Evolutionary conservation across 2,329 filamentous ascomycete genomes (phyloP).

Genomic region (Talaromyces sp.): DNA sequence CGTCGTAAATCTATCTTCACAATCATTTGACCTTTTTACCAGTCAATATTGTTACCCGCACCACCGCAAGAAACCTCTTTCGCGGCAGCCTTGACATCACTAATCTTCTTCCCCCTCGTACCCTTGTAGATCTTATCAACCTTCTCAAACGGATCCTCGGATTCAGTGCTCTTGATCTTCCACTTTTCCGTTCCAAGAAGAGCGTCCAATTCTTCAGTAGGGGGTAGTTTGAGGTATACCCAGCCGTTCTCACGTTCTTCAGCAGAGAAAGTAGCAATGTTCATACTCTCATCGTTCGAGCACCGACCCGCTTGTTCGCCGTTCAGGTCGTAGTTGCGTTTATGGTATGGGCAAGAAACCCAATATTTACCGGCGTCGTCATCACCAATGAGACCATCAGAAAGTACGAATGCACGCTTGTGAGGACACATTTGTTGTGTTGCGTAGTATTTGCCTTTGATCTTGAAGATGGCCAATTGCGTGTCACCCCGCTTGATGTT

Average conservation of each 20-base stretch:
- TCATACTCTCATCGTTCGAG: slow-evolving; percentile 69
- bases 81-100: slow-evolving; percentile 22
- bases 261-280: slow-evolving; percentile 76
- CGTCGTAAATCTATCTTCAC: background rate
- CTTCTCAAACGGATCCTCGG: slow-evolving; percentile 52
- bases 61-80: slow-evolving; percentile 17
- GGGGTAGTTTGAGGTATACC: slow-evolving; percentile 77
- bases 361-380: slow-evolving; percentile 63
- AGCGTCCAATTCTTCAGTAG: slow-evolving; percentile 74
- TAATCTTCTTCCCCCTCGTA: slow-evolving; percentile 52
- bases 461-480: slow-evolving; percentile 81
- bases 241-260: slow-evolving; percentile 73
- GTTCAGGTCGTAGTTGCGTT: slow-evolving; percentile 78
- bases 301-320: slow-evolving; percentile 66
- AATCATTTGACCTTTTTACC: slow-evolving; percentile 18
- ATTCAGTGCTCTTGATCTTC: slow-evolving; percentile 72
- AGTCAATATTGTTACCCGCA: slow-evolving; percentile 32
- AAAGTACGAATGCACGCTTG: slow-evolving; percentile 84
- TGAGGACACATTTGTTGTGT: slow-evolving; percentile 95
- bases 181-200: slow-evolving; percentile 75
- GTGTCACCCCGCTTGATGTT: slow-evolving; percentile 84
- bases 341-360: slow-evolving; percentile 84
- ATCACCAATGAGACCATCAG: slow-evolving; percentile 75
- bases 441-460: slow-evolving; percentile 75
- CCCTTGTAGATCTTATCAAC: slow-evolving; percentile 56